Evolutionary conservation across 495 filamentous ascomycete genomes (phyloP), one percentile per base, ranked within the genome.

Genomic region (Neurospora sublineolata): DNA sequence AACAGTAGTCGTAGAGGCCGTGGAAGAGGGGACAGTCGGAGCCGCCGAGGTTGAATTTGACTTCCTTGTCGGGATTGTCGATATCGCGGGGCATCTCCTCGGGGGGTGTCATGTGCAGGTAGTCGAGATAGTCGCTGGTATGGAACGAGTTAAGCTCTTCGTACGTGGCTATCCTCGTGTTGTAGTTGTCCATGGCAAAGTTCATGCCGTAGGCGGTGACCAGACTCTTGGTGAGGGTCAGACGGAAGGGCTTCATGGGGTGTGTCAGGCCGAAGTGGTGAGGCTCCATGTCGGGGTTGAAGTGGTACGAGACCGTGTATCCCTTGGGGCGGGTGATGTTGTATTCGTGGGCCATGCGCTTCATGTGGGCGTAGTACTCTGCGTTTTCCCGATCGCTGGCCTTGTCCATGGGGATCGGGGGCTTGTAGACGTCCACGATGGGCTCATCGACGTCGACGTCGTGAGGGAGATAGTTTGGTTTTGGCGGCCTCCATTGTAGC

Each of bases 181-280:
- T 83, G 84, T 95, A 97, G 72, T 92, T 89, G 80, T 97, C 94
- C 95, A 99, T 97, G 69, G 93, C 93, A 72, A 92, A 89, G 77
- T 97, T 92, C 87, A 99, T 92, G 72, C 95, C 96, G 80, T 98
- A 98, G 3, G 92, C 88, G 75, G 95, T 88, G 64, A 99, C 92
- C 42, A 99, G 87, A 78, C 94, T 90, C 79, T 99, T 99, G 72
- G 95, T 95, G 52, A 99, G 87, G 12, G 93, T 97, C 72, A 99
- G 85, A 18, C 95, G 92, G 94, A 94, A 98, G 72, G 95, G 95
- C 77, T 99, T 99, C 95, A 99, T 99, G 18, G 95, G 95, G 82
- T 99, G 95, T 20, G 90, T 90, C 77, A 90, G 90, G 72, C 95
- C 95, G 77, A 99, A 99, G 79, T 99, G 95, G 79, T 97, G 94